phyloP scores from a whole-genome alignment of 1,284 basidiomycete species.

The Cryptococcus sp. region DNA sequence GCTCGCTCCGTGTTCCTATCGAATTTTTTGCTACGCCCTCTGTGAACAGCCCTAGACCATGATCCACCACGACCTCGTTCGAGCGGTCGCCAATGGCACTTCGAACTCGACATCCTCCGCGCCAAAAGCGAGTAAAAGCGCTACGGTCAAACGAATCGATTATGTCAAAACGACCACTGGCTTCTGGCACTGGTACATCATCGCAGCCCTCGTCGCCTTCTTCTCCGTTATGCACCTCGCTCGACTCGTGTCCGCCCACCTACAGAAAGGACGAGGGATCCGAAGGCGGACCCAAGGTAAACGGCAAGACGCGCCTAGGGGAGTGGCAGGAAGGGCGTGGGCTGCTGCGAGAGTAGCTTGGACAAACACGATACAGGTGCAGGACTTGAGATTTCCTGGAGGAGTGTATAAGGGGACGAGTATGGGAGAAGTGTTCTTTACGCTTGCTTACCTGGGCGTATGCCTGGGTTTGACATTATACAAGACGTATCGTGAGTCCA shows the following conservation, averaged over 20 bases:
- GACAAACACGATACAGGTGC: neutral
- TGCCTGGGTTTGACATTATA: neutral
- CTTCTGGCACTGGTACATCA: conserved; percentile 4
- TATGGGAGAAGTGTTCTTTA: neutral
- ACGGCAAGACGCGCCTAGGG: neutral
- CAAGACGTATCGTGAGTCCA: conserved; percentile 6
- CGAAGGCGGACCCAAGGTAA: no score
- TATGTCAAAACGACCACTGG: conserved; percentile 1
- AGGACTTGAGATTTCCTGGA: neutral
- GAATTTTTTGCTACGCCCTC: no score
- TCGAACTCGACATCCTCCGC: no score
- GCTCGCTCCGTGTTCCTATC: no score
- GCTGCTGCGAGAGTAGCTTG: neutral
- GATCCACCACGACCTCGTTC: no score
- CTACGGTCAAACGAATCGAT: neutral
- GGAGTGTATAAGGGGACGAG: neutral
- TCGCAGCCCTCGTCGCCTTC: neutral
- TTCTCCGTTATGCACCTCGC: neutral
- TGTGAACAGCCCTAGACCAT: no score
- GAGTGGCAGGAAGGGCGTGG: neutral
- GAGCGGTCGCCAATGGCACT: no score
- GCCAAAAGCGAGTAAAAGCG: neutral
- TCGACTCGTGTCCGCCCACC: neutral
- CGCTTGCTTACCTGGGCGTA: neutral
- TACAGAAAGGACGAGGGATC: neutral